These are phyloP conservation scores for Populus hybrid DNA, from an alignment of 441 rosid genomes.

Conservation along the genomic window DNA sequence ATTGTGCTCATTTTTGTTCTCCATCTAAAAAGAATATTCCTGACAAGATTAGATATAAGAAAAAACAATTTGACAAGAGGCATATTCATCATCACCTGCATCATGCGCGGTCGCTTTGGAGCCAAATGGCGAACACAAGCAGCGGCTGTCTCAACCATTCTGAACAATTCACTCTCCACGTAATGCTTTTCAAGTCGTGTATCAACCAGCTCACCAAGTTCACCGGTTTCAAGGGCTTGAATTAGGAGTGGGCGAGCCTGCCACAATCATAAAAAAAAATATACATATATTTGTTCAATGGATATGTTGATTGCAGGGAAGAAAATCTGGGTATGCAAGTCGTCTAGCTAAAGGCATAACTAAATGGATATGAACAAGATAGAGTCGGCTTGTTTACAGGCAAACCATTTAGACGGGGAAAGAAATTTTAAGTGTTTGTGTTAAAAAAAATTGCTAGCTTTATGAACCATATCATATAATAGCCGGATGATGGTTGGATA, in stretches of 20 bases:
- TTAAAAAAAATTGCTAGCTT: neutral
- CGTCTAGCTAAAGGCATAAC: too few relatives aligned
- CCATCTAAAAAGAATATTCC: neutral
- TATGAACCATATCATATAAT: neutral
- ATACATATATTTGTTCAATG: neutral
- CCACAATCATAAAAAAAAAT: constrained; percentile 2
- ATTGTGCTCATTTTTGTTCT: neutral
- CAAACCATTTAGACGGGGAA: neutral
- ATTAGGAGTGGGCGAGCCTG: constrained; percentile 82
- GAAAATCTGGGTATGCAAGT: too few relatives aligned
- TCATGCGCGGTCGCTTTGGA: constrained; percentile 85
- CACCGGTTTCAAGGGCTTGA: constrained; percentile 64
- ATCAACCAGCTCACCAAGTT: constrained; percentile 56
- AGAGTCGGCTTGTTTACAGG: neutral
- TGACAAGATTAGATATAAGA: neutral
- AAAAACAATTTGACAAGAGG: neutral
- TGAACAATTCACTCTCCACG: constrained; percentile 61
- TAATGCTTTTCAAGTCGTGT: constrained; percentile 58
- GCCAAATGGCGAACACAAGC: constrained; percentile 90
- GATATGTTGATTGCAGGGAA: too few relatives aligned
- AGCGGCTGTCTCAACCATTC: constrained; percentile 87
- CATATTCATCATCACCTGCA: constrained; percentile 43
- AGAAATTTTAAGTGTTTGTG: neutral
- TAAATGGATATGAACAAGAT: neutral
- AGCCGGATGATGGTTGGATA: neutral